Percentiles rank a stretch among this genome's conserved stretches.
These are phyloP conservation scores for Rhizopogon vinicolor DNA, from an alignment of 768 basidiomycete species.

Conservation along the genomic window DNA sequence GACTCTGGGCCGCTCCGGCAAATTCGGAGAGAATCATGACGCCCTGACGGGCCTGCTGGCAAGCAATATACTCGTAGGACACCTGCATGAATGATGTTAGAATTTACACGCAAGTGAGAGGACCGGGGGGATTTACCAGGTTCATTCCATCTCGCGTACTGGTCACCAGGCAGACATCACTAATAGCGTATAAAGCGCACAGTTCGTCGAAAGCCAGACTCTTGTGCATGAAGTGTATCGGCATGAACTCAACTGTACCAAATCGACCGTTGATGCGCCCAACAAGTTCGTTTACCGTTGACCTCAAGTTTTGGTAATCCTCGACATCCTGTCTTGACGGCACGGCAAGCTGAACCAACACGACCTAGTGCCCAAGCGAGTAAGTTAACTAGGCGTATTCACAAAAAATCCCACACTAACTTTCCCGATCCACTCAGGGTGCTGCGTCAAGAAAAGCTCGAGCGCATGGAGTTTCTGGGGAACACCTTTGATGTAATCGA, in stretches of 20 bases:
- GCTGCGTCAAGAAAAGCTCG: slow-evolving; percentile 93
- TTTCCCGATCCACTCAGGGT: slow-evolving; percentile 99
- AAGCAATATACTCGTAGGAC: slow-evolving; percentile 97
- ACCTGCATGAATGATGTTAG: slow-evolving; percentile 49
- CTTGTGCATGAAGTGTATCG: slow-evolving; percentile 99
- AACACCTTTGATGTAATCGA: slow-evolving; percentile 99
- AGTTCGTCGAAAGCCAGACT: slow-evolving; percentile 90
- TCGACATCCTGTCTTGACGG: slow-evolving; percentile 98
- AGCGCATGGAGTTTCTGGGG: slow-evolving; percentile 97
- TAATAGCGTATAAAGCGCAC: slow-evolving; percentile 95
- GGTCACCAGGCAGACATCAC: slow-evolving; percentile 93
- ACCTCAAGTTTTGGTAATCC: slow-evolving; percentile 96
- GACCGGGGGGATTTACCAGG: slow-evolving; percentile 55
- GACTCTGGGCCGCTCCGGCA: slow-evolving; percentile 92
- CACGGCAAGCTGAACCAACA: slow-evolving; percentile 94
- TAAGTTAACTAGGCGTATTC: background rate
- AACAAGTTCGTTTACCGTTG: slow-evolving; percentile 95
- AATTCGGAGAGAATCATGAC: slow-evolving; percentile 99
- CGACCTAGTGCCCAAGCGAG: slow-evolving; percentile 51
- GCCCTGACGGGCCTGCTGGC: slow-evolving; percentile 88
- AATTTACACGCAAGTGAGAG: background rate
- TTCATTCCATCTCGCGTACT: slow-evolving; percentile 99
- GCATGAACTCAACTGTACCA: slow-evolving; percentile 99
- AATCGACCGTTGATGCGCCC: slow-evolving; percentile 98
- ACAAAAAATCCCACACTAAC: slow-evolving; percentile 29